Evolutionary conservation across 805 yeast genomes (phyloP), one percentile per base, ranked within the genome.

Genomic region (Kuraishia hungarica): DNA sequence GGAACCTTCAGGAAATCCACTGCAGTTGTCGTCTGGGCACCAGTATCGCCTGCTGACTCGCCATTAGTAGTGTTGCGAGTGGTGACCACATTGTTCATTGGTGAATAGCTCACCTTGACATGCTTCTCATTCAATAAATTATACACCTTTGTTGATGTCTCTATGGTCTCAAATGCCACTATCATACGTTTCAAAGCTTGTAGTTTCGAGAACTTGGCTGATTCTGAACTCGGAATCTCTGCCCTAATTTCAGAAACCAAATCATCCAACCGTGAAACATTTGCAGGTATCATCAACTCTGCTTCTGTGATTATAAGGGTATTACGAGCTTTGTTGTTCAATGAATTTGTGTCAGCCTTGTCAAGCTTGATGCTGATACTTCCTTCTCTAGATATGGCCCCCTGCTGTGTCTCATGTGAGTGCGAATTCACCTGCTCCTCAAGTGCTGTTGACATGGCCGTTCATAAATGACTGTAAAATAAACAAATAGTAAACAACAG

Each of bases 231-330:
- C 1, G 64, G 62, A 2, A 60, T 54, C 1, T 50, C 51, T 2
- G 39, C 20, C 22, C 58, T 50, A 2, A 67, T 26, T 11, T 60
- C 53, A 2, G 39, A 21, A 7, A 61, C 13, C 10, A 68, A 57
- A 47, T 60, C 63, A 1, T 56, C 39, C 17, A 64, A 29, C 6
- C 61, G 49, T 23, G 62, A 64, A 11, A 26, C 50, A 47, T 66
- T 62, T 2, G 53, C 53, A 2, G 57, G 50, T n/a, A 56, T 57
- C 19, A 66, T 39, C 8, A 66, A 43, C 17, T 58, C 54, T 15
- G 22, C 48, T 49, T 67, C 71, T 8, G 70, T 67, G 10, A 68
- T 58, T 17, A 68, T 63, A 3, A 67, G 51, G 2, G 70, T 65
- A 52, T 67, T 67, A 1, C 43, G 43, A 17, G 43, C 43, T 35